A percentile compares a stretch with the other conserved stretches of the same genome.
Conservation (phyloP, 2,329 filamentous ascomycete species). For the Fusarium sp. region DNA sequence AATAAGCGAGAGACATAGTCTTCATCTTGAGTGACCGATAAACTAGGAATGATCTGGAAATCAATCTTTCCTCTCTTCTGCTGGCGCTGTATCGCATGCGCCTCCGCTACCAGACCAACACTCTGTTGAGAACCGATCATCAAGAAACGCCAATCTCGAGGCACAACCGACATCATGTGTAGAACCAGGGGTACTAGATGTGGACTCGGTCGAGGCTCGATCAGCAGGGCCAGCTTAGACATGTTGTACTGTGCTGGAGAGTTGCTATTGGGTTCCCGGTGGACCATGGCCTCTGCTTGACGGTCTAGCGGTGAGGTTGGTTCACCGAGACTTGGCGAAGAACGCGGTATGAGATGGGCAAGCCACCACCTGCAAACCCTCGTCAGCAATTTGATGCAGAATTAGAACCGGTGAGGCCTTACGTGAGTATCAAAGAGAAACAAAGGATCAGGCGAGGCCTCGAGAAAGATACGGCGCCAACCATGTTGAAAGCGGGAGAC, state of each 20-base stretch:
- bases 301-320: slow-evolving; percentile 45
- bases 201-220: slow-evolving; percentile 60
- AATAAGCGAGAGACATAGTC: slow-evolving; percentile 49
- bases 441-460: not conserved
- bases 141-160: slow-evolving; percentile 65
- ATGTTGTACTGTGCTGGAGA: slow-evolving; percentile 54
- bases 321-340: slow-evolving; percentile 55
- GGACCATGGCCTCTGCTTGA: slow-evolving; percentile 43
- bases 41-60: not conserved
- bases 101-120: slow-evolving; percentile 51
- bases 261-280: slow-evolving; percentile 40
- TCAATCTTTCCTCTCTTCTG: not conserved
- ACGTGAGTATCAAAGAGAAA: not conserved
- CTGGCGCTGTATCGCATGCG: not conserved
- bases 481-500: not conserved
- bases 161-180: slow-evolving; percentile 63
- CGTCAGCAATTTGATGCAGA: not conserved
- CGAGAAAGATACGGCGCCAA: not conserved
- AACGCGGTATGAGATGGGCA: slow-evolving; percentile 55
- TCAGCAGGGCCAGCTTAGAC: slow-evolving; percentile 63
- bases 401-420: not conserved
- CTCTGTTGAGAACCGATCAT: slow-evolving; percentile 63
- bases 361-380: slow-evolving; percentile 56
- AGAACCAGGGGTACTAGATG: slow-evolving; percentile 61
- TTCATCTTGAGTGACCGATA: not conserved